Base-by-base conservation (phyloP, 2,329 filamentous ascomycete species). In the Aspergillus uvarum region DNA sequence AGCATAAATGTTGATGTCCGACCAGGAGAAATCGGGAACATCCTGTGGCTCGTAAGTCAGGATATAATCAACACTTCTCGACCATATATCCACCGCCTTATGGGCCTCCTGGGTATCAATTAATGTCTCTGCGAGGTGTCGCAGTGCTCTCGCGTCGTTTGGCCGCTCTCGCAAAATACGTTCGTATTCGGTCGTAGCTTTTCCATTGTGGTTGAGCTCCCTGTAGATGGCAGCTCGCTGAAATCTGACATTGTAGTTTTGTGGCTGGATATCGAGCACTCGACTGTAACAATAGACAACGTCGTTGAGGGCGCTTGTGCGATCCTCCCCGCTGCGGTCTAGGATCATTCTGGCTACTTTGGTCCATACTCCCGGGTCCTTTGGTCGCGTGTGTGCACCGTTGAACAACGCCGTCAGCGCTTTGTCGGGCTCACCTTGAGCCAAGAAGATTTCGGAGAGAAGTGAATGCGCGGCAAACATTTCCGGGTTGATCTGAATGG, bases 1-100 rank as follows among this genome's bases (percentile, higher is more conserved):
- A 44, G 92, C 84, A 66, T 95, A 96, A 56, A 93, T 89, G 62
- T 92, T 90, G 47, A 96, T 81, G 72, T 98, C 90, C 56, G 89
- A 87, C 94, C 94, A 99, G 52, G 82, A 79, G 51, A 85, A 80
- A 29, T 80, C 77, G 3, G 72, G 75, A 11, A 74, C 76, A 19
- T 80, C 76, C 35, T 79, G 75, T 2, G 79, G 73, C 19, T 78
- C 72, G n/a, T 77, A 70, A 10, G 73, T 74, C 54, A 76, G 70
- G 61, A 82, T 83, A 63, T 83, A 76, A 4, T 77, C 70, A 48
- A 88, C 81, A 21, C 82, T 82, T 21, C 76, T 73, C 19, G 85
- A 79, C 68, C 86, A 88, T 57, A 77, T 74, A 7, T 78, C 67
- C 19, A 81, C 75, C 12, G 84, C 82, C 60, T 76, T 81, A 16